Base-by-base conservation (phyloP, 148 eudicot genomes). In the Tetragonia tetragonoides region DNA sequence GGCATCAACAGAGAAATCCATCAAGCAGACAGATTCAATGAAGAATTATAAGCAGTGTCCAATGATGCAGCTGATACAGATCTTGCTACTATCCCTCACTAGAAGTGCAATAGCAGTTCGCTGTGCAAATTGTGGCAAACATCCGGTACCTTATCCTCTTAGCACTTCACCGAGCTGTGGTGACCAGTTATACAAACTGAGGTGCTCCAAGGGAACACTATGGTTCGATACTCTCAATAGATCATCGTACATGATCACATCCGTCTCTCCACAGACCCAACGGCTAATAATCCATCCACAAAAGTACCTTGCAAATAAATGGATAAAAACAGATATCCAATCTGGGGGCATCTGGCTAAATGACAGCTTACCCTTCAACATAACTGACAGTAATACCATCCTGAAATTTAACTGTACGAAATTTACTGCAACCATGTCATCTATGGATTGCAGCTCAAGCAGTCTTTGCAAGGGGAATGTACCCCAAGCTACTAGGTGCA, bases 71-170 rank as follows among this genome's bases (percentile, higher is more conserved):
- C 14, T 79, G 23, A 49, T 75, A 44, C 16, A 80, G 5, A 6
- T 62, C 40, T 14, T 82, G 11, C 49, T 85, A 28, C 80, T 77
- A 34, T 15, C 74, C 4, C 47, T 53, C 37, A 18, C 23, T 0
- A 38, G 18, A 51, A 38, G 18, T 21, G 60, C 70, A 23, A 39
- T 28, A 49, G 80, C 76, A 23, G 44, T 79, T 7, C 82, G 65
- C 1, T 89, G 90, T 67, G 80, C 73, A 10, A 18, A 81, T 8
- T 87, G 90, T 53, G 90, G 92, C 23, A 68, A 65, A 28, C 79
- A 54, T 18, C 78, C 82, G 11, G 89, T 87, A n/a, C 88, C 92
- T 3, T 89, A 82, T 73, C 90, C 90, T 6, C 78, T 89, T 2
- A 87, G 90, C 80, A 87, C 86, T 2, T 78, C 75, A 18, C 75